Evolutionary conservation across 73 alveolate genomes (phyloP).

Genomic region (Uronychia setigera): DNA sequence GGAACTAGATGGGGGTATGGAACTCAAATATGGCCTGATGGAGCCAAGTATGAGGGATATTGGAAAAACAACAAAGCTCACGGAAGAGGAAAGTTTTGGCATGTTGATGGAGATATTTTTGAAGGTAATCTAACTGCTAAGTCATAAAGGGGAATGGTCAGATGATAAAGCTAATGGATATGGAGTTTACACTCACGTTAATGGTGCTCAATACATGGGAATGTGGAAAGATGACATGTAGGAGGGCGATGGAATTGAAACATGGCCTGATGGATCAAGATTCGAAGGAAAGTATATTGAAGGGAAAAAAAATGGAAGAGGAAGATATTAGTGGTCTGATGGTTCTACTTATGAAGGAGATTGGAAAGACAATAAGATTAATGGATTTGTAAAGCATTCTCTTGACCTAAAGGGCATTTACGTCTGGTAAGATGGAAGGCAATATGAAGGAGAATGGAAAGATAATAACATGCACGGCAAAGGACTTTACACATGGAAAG

Average conservation of each 20-base stretch:
- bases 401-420: slow-evolving; percentile 89
- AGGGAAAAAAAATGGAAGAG: slow-evolving; percentile 52
- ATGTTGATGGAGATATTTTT: no score
- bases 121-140: no score
- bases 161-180: no score
- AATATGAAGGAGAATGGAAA: slow-evolving; percentile 82
- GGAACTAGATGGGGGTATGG: no score
- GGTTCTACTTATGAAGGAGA: slow-evolving; percentile 55
- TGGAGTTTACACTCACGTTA: slow-evolving; percentile 71
- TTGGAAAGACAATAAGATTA: slow-evolving; percentile 67
- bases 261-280: no score
- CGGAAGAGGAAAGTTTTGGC: no score
- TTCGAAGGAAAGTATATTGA: slow-evolving; percentile 77
- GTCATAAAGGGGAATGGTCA: slow-evolving; percentile 54
- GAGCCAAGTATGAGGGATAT: no score
- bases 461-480: slow-evolving; percentile 82
- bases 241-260: slow-evolving; percentile 72
- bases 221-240: slow-evolving; percentile 74
- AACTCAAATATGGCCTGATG: no score
- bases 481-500: slow-evolving; percentile 93
- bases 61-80: no score
- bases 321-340: slow-evolving; percentile 53
- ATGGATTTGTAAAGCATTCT: no score
- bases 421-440: slow-evolving; percentile 81
- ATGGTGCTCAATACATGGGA: slow-evolving; percentile 67